Evolutionary conservation across 2,329 filamentous ascomycete genomes (phyloP), one percentile per base, ranked within the genome.

Genomic region (Epichloe sylvatica): DNA sequence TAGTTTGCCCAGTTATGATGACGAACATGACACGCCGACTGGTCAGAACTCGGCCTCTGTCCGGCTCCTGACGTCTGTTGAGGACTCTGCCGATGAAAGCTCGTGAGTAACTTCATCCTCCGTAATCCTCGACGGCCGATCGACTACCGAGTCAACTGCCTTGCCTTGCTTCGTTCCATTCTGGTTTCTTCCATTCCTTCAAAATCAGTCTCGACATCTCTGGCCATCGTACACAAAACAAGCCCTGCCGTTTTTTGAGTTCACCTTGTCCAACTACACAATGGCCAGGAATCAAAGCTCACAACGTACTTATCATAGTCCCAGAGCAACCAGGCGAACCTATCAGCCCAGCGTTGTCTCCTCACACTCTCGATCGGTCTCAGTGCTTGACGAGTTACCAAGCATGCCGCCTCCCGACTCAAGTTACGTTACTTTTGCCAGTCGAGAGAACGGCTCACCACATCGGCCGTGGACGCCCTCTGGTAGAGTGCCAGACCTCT

Each of bases 321-420:
- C 59, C 34, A 60, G 68, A 48, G 34, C 53, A 9, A 66, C 64
- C 13, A 65, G 70, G 47, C 67, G 66, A 53, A 65, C 70, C n/a
- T 79, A 79, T 56, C 74, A 77, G 53, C 68, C 75, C 2, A 78
- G 75, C 35, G 63, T 76, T 51, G 66, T 68, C 47, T 77, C 76
- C 11, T 65, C 62, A 13, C 66, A 66, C 51, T 70, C 72, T 25
- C 62, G 68, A 51, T 62, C 64, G 15, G 70, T 68, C 23, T 79
- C 76, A 8, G 70, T 79, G 51, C 65, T 74, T 49, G 81, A 83
- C 45, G 62, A 67, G 47, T 75, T 77, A 4, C 75, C 76, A 2
- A 69, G 72, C 53, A 80, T 84, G 61, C 74, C 74, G 5, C 78
- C 81, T 3, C 75, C 79, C 36, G 83, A 86, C 55, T 73, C 76